Conservation (phyloP, 441 rosid species). For the Populus hybrid region DNA sequence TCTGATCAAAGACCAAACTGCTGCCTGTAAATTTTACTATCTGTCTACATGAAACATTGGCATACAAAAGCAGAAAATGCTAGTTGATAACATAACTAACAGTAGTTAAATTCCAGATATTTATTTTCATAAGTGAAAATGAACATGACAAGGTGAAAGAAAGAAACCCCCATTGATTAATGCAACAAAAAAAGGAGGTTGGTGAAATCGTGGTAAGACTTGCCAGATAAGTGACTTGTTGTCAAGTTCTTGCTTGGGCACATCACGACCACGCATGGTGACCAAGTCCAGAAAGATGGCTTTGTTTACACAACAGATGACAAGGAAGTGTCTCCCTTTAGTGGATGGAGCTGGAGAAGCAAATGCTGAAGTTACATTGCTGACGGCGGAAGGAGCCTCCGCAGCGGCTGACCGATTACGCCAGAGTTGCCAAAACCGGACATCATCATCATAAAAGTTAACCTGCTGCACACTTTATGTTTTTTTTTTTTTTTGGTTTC, state of each 20-base stretch:
- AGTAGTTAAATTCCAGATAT: neutral
- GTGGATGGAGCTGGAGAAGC: slow-evolving; percentile 86
- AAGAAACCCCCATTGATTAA: neutral
- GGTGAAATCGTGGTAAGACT: slow-evolving; percentile 22
- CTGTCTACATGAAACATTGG: neutral
- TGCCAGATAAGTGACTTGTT: slow-evolving; percentile 91
- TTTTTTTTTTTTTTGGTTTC: neutral
- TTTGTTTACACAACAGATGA: slow-evolving; percentile 93
- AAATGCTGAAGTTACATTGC: slow-evolving; percentile 76
- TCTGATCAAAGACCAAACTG: neutral
- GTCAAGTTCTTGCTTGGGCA: slow-evolving; percentile 94
- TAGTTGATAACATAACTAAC: neutral
- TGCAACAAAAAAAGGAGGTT: neutral
- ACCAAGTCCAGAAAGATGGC: slow-evolving; percentile 96
- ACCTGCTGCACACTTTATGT: slow-evolving; percentile 92
- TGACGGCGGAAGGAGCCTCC: slow-evolving; percentile 85
- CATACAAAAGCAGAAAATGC: neutral
- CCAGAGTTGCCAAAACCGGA: slow-evolving; percentile 95
- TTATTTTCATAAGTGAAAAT: neutral
- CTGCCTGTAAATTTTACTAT: neutral
- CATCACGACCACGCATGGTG: slow-evolving; percentile 97
- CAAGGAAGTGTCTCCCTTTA: slow-evolving; percentile 95
- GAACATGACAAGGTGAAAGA: neutral
- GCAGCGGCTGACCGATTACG: slow-evolving; percentile 89
- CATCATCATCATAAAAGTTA: slow-evolving; percentile 92